Base-by-base conservation (phyloP, 1,139 yeast genomes). In the Saccharomyces uvarum region DNA sequence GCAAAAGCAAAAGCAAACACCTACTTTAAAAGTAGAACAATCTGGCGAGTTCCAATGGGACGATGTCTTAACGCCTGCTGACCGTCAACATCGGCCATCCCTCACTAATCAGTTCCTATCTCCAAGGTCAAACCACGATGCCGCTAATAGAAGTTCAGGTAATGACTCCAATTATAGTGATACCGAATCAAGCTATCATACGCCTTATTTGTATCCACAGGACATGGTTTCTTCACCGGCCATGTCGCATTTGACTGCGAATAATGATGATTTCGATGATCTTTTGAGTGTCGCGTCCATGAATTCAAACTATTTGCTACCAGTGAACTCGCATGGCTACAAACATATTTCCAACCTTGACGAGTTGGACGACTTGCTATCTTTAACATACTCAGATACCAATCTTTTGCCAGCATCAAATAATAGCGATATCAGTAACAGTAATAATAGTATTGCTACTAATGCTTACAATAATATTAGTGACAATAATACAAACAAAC, bases 201-300 rank as follows among this genome's bases (percentile, higher is more conserved):
- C 57, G 14, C 61, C 61, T 5, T 53, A 49, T 28, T 28, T 59
- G 51, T 49, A 51, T 41, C 56, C 57, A 13, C 53, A 29, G 51
- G 56, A 50, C 41, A 32, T 48, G 13, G 59, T 59, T 6, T 55
- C 57, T 13, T 63, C 66, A 2, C 67, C 67, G 3, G 61, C 61
- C 26, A 48, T 60, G 42, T 61, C 63, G 3, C 54, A 59, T 50
- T 50, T 63, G 24, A 59, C 64, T 14, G 57, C 60, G n/a, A 63
- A 62, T 3, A 63, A 61, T 41, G 63, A 60, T 8, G 68, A 66
- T 48, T 53, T 62, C 47, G 70, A 66, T 51, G 70, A 67, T 50
- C 48, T 62, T 13, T 48, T 63, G 57, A 62, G 72, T 61, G 59
- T 71, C 49, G 56, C 63, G 48, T 62, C 73, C 29, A 61, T 64